These are phyloP conservation scores for Handroanthus guayacan DNA, from an alignment of 257 asterid genomes.

Conservation along the genomic window DNA sequence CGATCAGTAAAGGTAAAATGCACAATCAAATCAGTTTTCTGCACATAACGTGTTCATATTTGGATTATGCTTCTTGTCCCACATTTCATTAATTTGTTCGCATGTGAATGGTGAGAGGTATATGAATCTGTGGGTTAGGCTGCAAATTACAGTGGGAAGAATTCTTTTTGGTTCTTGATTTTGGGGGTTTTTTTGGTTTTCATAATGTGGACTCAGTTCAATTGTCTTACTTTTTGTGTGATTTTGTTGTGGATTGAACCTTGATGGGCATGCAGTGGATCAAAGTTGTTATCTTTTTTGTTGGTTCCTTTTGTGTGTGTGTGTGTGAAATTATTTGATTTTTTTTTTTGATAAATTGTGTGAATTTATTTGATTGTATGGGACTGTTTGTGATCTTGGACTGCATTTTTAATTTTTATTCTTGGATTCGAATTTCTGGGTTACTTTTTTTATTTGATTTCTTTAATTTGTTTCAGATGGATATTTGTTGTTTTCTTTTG, in stretches of 20 bases:
- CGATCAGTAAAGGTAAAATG: too few species aligned
- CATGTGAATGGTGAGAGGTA: too few species aligned
- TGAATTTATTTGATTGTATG: conserved; percentile 21
- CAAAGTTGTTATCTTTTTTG: conserved; percentile 30
- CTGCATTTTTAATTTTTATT: conserved; percentile 11
- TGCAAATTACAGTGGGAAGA: too few species aligned
- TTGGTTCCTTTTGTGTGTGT: neutral
- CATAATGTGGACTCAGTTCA: conserved; percentile 28
- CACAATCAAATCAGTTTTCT: too few species aligned
- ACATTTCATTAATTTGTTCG: too few species aligned
- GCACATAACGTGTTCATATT: too few species aligned
- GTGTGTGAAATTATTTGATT: too few species aligned
- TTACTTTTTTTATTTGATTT: neutral
- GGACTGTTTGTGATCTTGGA: conserved; percentile 17
- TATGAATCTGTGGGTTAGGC: too few species aligned
- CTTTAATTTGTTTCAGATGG: neutral
- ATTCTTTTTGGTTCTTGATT: neutral
- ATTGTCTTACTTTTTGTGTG: neutral
- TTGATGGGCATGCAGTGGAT: conserved; percentile 17
- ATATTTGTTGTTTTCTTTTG: neutral
- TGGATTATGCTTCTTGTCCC: too few species aligned
- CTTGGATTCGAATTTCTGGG: conserved; percentile 11
- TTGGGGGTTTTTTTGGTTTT: neutral
- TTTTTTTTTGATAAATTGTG: too few species aligned
- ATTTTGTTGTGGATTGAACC: conserved; percentile 12